Evolutionary conservation across 2,329 filamentous ascomycete species (phyloP).

Genomic region (Chaetomiaceae sp.): DNA sequence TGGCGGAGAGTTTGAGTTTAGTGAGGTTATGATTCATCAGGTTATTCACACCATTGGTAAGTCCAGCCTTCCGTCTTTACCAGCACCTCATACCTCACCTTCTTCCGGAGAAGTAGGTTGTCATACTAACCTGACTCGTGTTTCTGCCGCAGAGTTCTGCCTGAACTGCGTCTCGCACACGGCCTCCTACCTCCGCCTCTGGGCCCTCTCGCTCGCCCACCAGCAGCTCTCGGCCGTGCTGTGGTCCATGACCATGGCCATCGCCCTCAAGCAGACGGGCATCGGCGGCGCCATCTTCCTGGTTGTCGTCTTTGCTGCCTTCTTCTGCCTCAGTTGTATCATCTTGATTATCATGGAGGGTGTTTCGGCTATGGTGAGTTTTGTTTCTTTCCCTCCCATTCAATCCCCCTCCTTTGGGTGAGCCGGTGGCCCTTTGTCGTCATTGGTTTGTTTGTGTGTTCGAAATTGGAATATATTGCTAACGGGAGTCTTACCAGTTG

Average conservation of each 20-base stretch:
- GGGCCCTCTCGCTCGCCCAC: conserved; percentile 94
- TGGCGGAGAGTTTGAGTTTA: conserved; percentile 87
- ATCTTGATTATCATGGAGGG: conserved; percentile 93
- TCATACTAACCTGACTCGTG: neutral
- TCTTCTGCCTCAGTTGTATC: conserved; percentile 69
- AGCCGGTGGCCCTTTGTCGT: too few species aligned
- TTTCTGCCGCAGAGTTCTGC: conserved; percentile 68
- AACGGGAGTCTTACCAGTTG: too few species aligned
- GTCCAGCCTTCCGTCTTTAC: conserved; percentile 28
- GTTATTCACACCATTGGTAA: conserved; percentile 96
- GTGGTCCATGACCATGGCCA: conserved; percentile 90
- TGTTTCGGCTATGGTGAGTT: conserved; percentile 72
- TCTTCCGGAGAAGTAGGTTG: neutral
- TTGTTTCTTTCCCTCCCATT: neutral
- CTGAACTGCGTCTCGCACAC: conserved; percentile 99
- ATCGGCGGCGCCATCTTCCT: conserved; percentile 69
- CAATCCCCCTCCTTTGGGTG: neutral
- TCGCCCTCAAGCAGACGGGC: conserved; percentile 60
- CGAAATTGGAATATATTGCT: too few species aligned
- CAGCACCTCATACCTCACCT: neutral
- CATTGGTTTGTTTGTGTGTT: too few species aligned
- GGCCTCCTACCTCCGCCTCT: conserved; percentile 95
- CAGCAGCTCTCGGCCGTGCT: conserved; percentile 94
- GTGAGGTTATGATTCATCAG: conserved; percentile 97
- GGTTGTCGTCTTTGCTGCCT: conserved; percentile 76